Evolutionary conservation across 2,329 filamentous ascomycete species (phyloP), one percentile per base, ranked within the genome.

Genomic region (Lachnellula willkommii): DNA sequence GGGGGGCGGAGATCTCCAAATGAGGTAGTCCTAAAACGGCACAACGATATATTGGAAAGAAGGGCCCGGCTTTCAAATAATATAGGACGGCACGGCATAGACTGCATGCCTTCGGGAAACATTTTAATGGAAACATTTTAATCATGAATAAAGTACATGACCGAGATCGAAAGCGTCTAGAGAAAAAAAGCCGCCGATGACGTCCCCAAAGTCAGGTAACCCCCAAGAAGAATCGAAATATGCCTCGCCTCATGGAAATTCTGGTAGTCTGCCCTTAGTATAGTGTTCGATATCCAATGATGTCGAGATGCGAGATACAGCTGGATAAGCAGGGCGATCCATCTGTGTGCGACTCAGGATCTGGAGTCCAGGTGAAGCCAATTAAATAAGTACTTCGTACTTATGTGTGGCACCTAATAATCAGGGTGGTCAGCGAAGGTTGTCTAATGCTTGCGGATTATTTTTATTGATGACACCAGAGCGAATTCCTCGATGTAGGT

Each of bases 401-500:
- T 20, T 40, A 40, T 40, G 15, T 40, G 37, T 40, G 37, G 9
- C 37, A n/a, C 37, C 37, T 17, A 17, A 39, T 17, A 26, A 15
- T 20, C 11, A 45, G 20, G 39, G 42, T 26, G 42, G 42, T 45
- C 42, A 45, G 42, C 42, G 42, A 45, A 22, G 20, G 42, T 20
- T 45, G 42, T 22, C 77, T 77, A 2, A 78, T 45, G 48, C 43
- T 50, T 26, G 48, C 43, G 47, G 47, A 28, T 56, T 49, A 56
- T 56, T 52, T 48, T 43, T 43, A 52, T 36, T 24, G 54, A 52
- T 56, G 54, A 46, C 50, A 50, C 54, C 42, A 56, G 45, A 5
- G 45, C 32, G 48, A 20, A 39, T 48, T 20, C 40, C 47, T 42
- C 15, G 17, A 22, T 46, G 22, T 39, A 35, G 20, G 39, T 32